Base-by-base conservation (phyloP, 768 basidiomycete species). In the Psilocybe azurescens region DNA sequence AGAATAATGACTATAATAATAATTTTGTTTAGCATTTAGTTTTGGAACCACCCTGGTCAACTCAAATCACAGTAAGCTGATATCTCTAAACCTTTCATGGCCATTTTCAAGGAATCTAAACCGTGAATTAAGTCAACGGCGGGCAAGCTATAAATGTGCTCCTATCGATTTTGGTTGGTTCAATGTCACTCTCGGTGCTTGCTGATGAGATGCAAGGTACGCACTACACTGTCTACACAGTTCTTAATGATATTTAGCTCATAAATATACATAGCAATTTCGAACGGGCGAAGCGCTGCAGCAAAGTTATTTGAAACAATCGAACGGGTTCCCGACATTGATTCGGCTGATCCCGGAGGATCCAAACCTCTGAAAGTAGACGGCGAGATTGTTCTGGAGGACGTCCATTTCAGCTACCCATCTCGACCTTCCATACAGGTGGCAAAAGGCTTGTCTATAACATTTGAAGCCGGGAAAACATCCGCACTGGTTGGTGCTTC, bases 231-330 rank as follows among this genome's bases (percentile, higher is more conserved):
- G 3, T 18, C 29, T 53, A 20, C 7, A 5, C n/a, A 24, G 1
- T 13, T 13, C 29, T 9, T 7, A 1, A 24, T 24, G 24, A 24
- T 24, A 24, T 24, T 24, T 24, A 24, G 2, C 24, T 24, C 24
- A 24, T 24, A 24, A 24, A 24, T 24, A 24, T 24, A 24, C 24
- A 24, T 33, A 53, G 59, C 59, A 0, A 50, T 60, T 28, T 47
- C 44, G 5, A 46, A 53, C 5, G 59, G 44, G 0, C 86, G 86
- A 59, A 90, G 85, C 11, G 94, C 95, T 24, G 94, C 93, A 18
- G 90, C 90, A 6, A 97, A 96, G 73, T 78, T 97, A 5, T 96
- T 83, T 70, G 80, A 83, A 18, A 94, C 94, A 2, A 96, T 97
- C 62, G 91, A 95, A 66, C 89, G 95, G 28, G 79, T 91, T 11